Evolutionary conservation across 805 yeast genomes (phyloP).

Genomic region (Suhomyces sp.): DNA sequence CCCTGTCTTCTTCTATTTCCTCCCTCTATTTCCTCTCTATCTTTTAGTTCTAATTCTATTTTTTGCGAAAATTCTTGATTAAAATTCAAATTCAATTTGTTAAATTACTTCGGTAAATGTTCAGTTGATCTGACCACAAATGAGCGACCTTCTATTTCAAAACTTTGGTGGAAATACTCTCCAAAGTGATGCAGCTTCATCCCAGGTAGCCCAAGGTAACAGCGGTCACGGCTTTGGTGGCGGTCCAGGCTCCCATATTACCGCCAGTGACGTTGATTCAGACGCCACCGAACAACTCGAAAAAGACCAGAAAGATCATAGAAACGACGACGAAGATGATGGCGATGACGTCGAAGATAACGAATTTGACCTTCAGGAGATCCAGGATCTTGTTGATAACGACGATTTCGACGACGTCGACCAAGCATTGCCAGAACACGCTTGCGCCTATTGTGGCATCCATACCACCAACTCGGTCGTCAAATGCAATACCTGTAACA

Average conservation of each 20-base stretch:
- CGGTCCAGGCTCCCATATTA: not conserved
- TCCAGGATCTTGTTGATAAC: conserved; percentile 11
- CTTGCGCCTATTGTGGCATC: conserved; percentile 72
- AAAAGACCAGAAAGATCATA: not conserved
- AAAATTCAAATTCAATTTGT: not conserved
- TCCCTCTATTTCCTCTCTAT: not conserved
- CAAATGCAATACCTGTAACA: conserved; percentile 70
- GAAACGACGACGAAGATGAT: not conserved
- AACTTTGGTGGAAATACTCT: conserved; percentile 7
- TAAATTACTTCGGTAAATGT: not conserved
- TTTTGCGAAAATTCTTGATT: not conserved
- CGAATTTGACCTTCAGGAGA: conserved; percentile 2
- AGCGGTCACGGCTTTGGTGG: not conserved
- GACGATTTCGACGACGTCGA: not conserved
- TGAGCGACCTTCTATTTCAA: conserved; percentile 25
- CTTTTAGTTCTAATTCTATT: not conserved
- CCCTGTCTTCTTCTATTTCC: not conserved
- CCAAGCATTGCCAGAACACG: conserved; percentile 22
- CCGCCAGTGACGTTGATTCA: not conserved
- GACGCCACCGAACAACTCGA: not conserved
- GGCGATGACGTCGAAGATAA: not conserved
- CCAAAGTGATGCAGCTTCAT: not conserved
- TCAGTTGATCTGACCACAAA: conserved; percentile 6
- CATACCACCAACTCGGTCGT: conserved; percentile 63
- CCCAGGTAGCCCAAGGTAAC: not conserved